Evolutionary conservation across 768 basidiomycete species (phyloP).

Genomic region (Vararia minispora): DNA sequence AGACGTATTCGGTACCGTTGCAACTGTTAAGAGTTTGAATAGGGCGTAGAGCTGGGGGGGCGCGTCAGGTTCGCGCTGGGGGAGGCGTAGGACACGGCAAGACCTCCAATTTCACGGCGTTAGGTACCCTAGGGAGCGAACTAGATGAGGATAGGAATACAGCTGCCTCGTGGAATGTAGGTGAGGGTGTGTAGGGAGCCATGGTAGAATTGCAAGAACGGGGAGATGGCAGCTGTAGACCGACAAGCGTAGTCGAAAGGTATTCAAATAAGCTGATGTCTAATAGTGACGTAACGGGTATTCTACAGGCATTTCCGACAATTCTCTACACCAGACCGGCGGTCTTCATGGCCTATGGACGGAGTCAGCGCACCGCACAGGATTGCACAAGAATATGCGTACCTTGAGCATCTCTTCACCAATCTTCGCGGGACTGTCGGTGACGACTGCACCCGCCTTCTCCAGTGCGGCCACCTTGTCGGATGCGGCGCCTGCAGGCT

Average conservation of each 20-base stretch:
- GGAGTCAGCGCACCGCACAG: constrained; percentile 9
- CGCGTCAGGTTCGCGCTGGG: constrained; percentile 4
- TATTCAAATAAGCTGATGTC: too few species aligned
- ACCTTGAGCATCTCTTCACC: constrained; percentile 86
- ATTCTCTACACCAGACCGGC: constrained; percentile 51
- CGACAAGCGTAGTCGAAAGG: too few species aligned
- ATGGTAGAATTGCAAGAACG: constrained; percentile 7
- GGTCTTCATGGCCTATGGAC: constrained; percentile 60
- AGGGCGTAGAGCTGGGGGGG: constrained; percentile 64
- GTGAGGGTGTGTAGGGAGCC: constrained; percentile 23
- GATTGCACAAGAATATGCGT: constrained; percentile 12
- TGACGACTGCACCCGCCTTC: constrained; percentile 87
- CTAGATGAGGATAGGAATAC: constrained; percentile 48
- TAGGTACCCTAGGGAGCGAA: constrained; percentile 43
- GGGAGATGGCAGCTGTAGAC: neutral
- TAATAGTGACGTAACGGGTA: too few species aligned
- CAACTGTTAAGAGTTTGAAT: constrained; percentile 65
- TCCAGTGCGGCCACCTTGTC: constrained; percentile 92
- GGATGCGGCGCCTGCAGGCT: constrained; percentile 57
- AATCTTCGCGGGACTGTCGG: constrained; percentile 92
- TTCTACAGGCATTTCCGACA: constrained; percentile 11
- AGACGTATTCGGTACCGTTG: constrained; percentile 38
- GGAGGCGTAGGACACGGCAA: constrained; percentile 11
- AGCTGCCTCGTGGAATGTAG: constrained; percentile 47
- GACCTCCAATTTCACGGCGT: constrained; percentile 69